Evolutionary conservation across 805 yeast genomes (phyloP), one percentile per base, ranked within the genome.

Genomic region (Saccharomycopsis capsularis): DNA sequence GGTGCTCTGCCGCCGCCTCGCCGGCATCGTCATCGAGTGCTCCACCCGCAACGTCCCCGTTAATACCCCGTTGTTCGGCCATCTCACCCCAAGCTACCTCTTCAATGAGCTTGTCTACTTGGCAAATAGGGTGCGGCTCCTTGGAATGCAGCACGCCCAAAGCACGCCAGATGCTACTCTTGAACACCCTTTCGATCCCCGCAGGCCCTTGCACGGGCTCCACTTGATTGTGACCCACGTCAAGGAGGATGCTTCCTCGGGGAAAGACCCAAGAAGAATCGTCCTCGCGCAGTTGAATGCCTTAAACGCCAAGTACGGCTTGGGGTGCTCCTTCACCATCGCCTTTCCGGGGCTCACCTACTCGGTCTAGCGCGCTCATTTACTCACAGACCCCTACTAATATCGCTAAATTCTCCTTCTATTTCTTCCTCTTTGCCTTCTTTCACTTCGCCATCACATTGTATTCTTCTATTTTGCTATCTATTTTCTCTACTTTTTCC

Each of bases 21-120:
- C 63, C 19, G 78, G 80, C 0, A 74, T 89, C 1, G 63, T 88
- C 15, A 75, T 90, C 22, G 97, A 89, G 62, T 89, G 97, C 60
- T 85, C 95, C 1, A 74, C 78, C 4, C 58, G 71, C 2, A 69
- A 70, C 52, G 64, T 67, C 9, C 70, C 74, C 0, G 67, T 69
- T 1, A 63, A 67, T 7, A 70, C 71, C 4, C 73, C 76, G 2
- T 59, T 87, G 23, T 89, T 78, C 61, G 97, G 97, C 2, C 97
- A 89, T 64, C 60, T 89, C 64, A 81, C 84, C 11, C 95, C 96
- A 3, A 57, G 62, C 2, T 73, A 74, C 55, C 63, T 89, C 25
- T 70, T 85, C 11, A 59, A 65, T 4, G 95, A 87, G 58, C 65
- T 90, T 15, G 47, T 53, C 3, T 48, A 25, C 2, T 56, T 73